phyloP scores from a whole-genome alignment of 2,329 filamentous ascomycete genomes.

The Colletotrichum sp. region DNA sequence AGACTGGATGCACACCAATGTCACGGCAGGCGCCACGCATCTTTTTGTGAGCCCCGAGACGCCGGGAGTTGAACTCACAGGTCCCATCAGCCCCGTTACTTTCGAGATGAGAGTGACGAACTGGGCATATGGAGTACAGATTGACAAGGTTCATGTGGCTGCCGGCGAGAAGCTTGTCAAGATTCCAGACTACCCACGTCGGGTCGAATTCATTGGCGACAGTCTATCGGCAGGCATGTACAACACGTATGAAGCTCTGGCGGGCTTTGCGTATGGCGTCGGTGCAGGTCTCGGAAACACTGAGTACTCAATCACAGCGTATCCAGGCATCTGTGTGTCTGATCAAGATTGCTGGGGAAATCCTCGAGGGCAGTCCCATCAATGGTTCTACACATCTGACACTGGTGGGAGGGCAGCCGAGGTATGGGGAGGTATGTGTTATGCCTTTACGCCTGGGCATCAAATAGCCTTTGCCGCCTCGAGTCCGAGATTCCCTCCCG shows the following conservation, averaged over 20 bases:
- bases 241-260: constrained; percentile 62
- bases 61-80: constrained; percentile 47
- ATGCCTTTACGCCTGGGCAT: neutral
- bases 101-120: constrained; percentile 67
- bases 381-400: constrained; percentile 64
- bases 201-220: constrained; percentile 49
- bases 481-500: neutral
- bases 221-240: constrained; percentile 62
- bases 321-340: constrained; percentile 62
- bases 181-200: constrained; percentile 37
- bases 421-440: constrained; percentile 46
- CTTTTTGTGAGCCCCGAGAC: constrained; percentile 55
- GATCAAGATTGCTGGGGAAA: constrained; percentile 63
- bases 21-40: constrained; percentile 61
- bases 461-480: neutral
- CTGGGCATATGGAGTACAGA: constrained; percentile 65
- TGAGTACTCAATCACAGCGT: constrained; percentile 63
- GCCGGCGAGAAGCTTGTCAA: constrained; percentile 49
- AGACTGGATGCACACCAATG: constrained; percentile 67
- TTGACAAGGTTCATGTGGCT: constrained; percentile 55
- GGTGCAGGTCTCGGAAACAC: constrained; percentile 61
- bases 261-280: constrained; percentile 60
- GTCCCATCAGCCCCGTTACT: constrained; percentile 46
- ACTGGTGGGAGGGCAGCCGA: constrained; percentile 50
- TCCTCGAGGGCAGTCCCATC: constrained; percentile 53